Conservation (phyloP, 2,329 filamentous ascomycete species). For the Colletotrichum orchidophilum region DNA sequence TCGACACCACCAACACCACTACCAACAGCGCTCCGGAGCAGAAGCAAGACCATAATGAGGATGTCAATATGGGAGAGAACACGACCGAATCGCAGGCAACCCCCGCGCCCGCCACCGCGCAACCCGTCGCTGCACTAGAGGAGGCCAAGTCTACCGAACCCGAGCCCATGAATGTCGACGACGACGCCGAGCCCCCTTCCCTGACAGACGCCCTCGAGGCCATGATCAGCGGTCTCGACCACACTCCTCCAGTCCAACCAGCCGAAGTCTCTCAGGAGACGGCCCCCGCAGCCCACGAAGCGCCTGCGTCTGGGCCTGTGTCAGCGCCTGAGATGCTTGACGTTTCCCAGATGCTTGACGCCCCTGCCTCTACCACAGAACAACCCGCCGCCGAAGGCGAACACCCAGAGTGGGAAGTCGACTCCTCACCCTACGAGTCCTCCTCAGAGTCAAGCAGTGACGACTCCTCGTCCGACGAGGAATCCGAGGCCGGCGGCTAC, state of each 20-base stretch:
- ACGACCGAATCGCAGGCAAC: neutral
- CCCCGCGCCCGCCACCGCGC: neutral
- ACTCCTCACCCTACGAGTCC: slow-evolving; percentile 80
- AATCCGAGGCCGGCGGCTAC: slow-evolving; percentile 67
- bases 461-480: too few species aligned
- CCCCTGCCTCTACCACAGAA: neutral
- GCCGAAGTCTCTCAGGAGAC: neutral
- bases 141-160: slow-evolving; percentile 4
- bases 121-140: neutral
- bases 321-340: slow-evolving; percentile 4
- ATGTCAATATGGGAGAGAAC: slow-evolving; percentile 17
- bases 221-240: slow-evolving; percentile 50
- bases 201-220: slow-evolving; percentile 56
- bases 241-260: neutral
- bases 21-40: neutral
- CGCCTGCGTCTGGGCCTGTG: neutral
- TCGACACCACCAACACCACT: neutral
- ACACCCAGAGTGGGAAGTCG: slow-evolving; percentile 84
- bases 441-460: too few species aligned
- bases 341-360: neutral
- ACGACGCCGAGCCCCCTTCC: slow-evolving; percentile 46
- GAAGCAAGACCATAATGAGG: slow-evolving; percentile 3
- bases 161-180: slow-evolving; percentile 50
- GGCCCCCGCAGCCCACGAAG: neutral
- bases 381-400: slow-evolving; percentile 44